Conservation (phyloP, 495 filamentous ascomycete genomes). For the Extremus antarcticus region DNA sequence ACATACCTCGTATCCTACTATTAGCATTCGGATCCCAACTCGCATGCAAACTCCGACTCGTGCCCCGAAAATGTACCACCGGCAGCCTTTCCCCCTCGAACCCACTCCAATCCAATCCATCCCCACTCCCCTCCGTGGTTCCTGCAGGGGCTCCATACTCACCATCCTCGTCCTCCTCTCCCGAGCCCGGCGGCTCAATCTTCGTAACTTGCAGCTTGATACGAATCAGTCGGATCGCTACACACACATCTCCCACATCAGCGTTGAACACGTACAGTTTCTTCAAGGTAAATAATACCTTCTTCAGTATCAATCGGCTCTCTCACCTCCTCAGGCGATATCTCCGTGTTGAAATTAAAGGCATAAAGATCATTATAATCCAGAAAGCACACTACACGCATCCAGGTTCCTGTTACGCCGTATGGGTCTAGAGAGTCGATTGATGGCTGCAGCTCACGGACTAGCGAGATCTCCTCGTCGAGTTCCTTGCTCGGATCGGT, state of each 20-base stretch:
- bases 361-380: slow-evolving; percentile 46
- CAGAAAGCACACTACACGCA: slow-evolving; percentile 45
- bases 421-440: slow-evolving; percentile 48
- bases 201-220: slow-evolving; percentile 46
- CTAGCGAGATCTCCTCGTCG: background rate
- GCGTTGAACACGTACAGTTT: slow-evolving; percentile 14
- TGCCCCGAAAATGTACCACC: slow-evolving; percentile 48
- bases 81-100: slow-evolving; percentile 32
- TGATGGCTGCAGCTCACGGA: slow-evolving; percentile 23
- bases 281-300: slow-evolving; percentile 19
- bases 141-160: no score
- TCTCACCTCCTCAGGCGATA: slow-evolving; percentile 34
- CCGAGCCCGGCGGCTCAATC: slow-evolving; percentile 40
- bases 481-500: background rate
- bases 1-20: slow-evolving; percentile 37
- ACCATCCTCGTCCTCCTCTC: slow-evolving; percentile 35
- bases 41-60: slow-evolving; percentile 42
- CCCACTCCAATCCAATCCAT: slow-evolving; percentile 14
- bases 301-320: slow-evolving; percentile 37
- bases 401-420: slow-evolving; percentile 48
- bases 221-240: slow-evolving; percentile 53
- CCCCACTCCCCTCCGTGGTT: no score
- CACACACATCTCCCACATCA: slow-evolving; percentile 16
- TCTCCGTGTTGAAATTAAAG: slow-evolving; percentile 41
- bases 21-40: slow-evolving; percentile 51